Percentiles rank a stretch among this genome's conserved stretches.
Evolutionary conservation across 371 early-diverging fungal species (phyloP).

Genomic region (Lichtheimia hyalospora): DNA sequence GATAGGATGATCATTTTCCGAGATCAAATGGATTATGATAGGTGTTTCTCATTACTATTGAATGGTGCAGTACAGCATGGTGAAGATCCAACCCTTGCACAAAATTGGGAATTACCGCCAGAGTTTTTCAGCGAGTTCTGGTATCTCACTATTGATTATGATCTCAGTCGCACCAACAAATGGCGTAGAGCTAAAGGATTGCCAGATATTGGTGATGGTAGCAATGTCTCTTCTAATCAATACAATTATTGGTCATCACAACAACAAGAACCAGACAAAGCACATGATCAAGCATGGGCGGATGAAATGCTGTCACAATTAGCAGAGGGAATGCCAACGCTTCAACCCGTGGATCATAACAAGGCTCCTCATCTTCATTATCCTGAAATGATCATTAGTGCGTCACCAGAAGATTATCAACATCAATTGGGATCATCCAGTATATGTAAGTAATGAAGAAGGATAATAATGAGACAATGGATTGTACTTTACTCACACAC

Average conservation of each 20-base stretch:
- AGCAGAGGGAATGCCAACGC: conserved; percentile 11
- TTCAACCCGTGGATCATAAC: conserved; percentile 10
- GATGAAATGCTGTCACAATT: conserved; percentile 17
- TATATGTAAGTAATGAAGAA: conserved; percentile 19
- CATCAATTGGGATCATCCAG: conserved; percentile 26
- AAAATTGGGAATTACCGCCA: conserved; percentile 58
- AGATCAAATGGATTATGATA: conserved; percentile 56
- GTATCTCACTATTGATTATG: conserved; percentile 43
- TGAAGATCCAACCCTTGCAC: conserved; percentile 58
- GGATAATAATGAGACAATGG: not conserved
- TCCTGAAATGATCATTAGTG: conserved; percentile 7
- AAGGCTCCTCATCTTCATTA: conserved; percentile 1
- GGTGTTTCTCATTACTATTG: conserved; percentile 50
- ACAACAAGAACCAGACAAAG: not conserved
- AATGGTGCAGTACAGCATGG: conserved; percentile 53
- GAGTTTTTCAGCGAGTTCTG: conserved; percentile 59
- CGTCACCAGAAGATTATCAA: conserved; percentile 7
- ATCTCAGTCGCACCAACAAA: conserved; percentile 29
- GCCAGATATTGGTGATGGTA: conserved; percentile 18
- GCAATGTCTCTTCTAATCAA: too few species aligned
- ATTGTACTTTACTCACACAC: not conserved
- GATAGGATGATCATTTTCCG: conserved; percentile 64
- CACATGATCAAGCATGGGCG: conserved; percentile 9
- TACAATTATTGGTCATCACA: too few species aligned
- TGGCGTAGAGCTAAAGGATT: conserved; percentile 42